These are phyloP conservation scores for Chalciporus pseudorubinellus DNA, from an alignment of 768 basidiomycete species.

Conservation along the genomic window DNA sequence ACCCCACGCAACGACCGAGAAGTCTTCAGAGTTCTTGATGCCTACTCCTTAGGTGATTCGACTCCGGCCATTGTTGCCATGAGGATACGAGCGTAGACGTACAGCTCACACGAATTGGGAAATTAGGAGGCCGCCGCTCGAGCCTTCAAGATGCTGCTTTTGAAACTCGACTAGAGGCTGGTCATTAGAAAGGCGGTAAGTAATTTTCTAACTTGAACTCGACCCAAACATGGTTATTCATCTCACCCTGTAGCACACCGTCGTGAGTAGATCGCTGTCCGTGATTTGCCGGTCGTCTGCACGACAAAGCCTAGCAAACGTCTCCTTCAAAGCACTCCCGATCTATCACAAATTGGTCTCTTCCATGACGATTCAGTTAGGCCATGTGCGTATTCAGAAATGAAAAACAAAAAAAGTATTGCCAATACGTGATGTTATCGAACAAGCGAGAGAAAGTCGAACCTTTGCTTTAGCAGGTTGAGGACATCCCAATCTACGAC, in stretches of 20 bases:
- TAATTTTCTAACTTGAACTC: neutral
- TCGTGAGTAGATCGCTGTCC: neutral
- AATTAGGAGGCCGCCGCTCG: neutral
- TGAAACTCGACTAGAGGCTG: neutral
- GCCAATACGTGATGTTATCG: neutral
- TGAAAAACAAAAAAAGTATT: neutral
- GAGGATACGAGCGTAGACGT: conserved; percentile 1
- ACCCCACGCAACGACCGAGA: too few species aligned
- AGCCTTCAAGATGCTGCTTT: neutral
- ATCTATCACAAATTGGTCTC: neutral
- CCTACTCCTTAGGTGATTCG: neutral
- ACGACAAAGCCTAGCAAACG: neutral
- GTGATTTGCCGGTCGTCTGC: neutral
- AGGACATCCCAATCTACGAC: neutral
- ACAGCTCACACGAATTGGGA: neutral
- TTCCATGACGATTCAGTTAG: neutral
- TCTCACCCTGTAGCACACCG: neutral
- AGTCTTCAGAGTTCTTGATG: neutral
- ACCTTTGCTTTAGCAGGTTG: neutral
- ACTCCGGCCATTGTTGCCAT: neutral
- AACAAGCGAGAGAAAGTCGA: neutral
- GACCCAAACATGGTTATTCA: neutral
- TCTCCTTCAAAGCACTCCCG: neutral
- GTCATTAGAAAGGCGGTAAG: neutral
- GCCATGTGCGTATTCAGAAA: neutral